Evolutionary conservation across 192 early-diverging fungal genomes (phyloP).

Genomic region (Coemansia guatemalensis): DNA sequence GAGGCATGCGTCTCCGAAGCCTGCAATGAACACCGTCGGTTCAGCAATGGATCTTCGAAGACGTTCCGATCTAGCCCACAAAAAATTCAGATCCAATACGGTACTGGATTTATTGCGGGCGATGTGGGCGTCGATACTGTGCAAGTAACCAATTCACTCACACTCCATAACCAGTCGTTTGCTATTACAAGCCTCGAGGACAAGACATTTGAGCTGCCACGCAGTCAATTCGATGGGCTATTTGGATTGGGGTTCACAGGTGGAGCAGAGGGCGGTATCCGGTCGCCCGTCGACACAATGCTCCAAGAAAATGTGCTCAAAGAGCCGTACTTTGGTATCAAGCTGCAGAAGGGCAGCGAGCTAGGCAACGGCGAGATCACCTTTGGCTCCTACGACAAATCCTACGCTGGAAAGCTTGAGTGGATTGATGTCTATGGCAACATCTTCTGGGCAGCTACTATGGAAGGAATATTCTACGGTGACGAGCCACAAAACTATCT

Average conservation of each 20-base stretch:
- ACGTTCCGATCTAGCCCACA: slow-evolving; percentile 59
- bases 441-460: slow-evolving; percentile 59
- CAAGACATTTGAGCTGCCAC: slow-evolving; percentile 42
- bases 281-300: slow-evolving; percentile 49
- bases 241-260: slow-evolving; percentile 55
- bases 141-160: slow-evolving; percentile 33
- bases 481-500: slow-evolving; percentile 48
- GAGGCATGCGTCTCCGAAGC: slow-evolving; percentile 65
- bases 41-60: slow-evolving; percentile 64
- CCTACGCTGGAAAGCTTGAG: slow-evolving; percentile 49
- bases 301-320: slow-evolving; percentile 31
- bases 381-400: slow-evolving; percentile 53
- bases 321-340: slow-evolving; percentile 46
- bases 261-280: slow-evolving; percentile 40
- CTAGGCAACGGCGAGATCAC: slow-evolving; percentile 51
- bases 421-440: slow-evolving; percentile 56
- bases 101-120: slow-evolving; percentile 90
- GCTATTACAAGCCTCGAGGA: slow-evolving; percentile 43
- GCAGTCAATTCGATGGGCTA: slow-evolving; percentile 55
- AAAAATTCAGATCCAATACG: slow-evolving; percentile 92
- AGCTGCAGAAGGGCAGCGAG: slow-evolving; percentile 31
- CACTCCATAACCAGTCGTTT: slow-evolving; percentile 50
- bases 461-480: slow-evolving; percentile 53
- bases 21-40: slow-evolving; percentile 82
- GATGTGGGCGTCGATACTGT: slow-evolving; percentile 76